A percentile compares a stretch with the other conserved stretches of the same genome.
These are phyloP conservation scores for Sugiyamaella paludigena DNA, from an alignment of 1,139 yeast species.

Conservation along the genomic window DNA sequence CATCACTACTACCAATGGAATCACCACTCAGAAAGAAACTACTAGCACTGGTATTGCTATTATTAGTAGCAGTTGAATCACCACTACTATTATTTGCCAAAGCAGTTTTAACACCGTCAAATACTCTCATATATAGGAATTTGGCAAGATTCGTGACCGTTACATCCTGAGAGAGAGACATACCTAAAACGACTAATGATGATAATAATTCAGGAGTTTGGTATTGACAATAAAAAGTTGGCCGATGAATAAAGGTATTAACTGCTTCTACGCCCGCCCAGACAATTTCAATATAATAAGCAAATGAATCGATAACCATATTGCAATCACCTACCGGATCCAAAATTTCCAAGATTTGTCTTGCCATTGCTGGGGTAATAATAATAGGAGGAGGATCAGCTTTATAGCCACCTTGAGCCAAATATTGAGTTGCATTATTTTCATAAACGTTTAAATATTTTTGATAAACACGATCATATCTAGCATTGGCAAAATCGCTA, in stretches of 20 bases:
- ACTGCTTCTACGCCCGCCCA: slow-evolving; percentile 29
- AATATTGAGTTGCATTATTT: slow-evolving; percentile 7
- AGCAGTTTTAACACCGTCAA: slow-evolving; percentile 16
- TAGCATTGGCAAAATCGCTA: slow-evolving; percentile 18
- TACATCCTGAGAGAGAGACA: slow-evolving; percentile 32
- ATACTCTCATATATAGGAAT: slow-evolving; percentile 20
- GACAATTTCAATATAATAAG: slow-evolving; percentile 26
- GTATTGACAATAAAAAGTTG: slow-evolving; percentile 41
- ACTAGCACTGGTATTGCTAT: not conserved
- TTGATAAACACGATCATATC: slow-evolving; percentile 21
- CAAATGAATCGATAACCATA: slow-evolving; percentile 14
- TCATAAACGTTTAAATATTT: slow-evolving; percentile 8
- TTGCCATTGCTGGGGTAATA: slow-evolving; percentile 5
- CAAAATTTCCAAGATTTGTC: slow-evolving; percentile 10
- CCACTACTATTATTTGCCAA: slow-evolving; percentile 8
- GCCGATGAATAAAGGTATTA: slow-evolving; percentile 38
- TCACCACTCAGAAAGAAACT: not conserved
- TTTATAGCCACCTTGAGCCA: slow-evolving; percentile 8
- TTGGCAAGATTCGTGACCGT: slow-evolving; percentile 21
- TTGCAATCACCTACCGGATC: slow-evolving; percentile 12
- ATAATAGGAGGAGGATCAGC: slow-evolving; percentile 8
- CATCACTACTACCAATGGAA: slow-evolving; percentile 10
- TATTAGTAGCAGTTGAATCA: slow-evolving; percentile 1
- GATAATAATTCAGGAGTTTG: slow-evolving; percentile 38
- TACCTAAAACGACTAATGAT: slow-evolving; percentile 41